Base-by-base conservation (phyloP, 768 basidiomycete genomes). In the Suillus discolor region DNA sequence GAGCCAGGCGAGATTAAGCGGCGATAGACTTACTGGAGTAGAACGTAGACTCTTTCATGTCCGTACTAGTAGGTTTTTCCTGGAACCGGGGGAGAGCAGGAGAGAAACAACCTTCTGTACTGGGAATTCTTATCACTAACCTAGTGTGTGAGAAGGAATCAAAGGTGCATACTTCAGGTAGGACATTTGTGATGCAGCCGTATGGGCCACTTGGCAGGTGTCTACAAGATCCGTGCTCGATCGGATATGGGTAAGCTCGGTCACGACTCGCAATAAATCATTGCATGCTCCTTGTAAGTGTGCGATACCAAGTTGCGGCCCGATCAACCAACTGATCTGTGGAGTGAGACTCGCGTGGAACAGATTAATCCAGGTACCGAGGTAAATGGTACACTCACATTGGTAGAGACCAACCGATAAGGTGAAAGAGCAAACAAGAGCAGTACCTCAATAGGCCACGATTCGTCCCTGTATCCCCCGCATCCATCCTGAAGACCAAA, bases 341-440 rank as follows among this genome's bases (percentile, higher is more conserved):
- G 54, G 54, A 55, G 54, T 55, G 54, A 34, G 54, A 55, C 54
- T 55, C 54, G 7, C 20, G 54, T 20, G 54, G 54, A 55, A 36
- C 20, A 34, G 54, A 55, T 55, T 12, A 20, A 36, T 42, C 8
- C 59, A 60, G 41, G 39, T 42, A 42, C 41, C 18, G 11, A 38
- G 25, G 41, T 18, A 28, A n/a, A 51, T 18, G 20, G 12, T 38
- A 7, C 25, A 42, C 41, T 28, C 59, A 42, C 39, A 41, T 28
- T 42, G 41, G 25, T 20, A 25, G 18, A 15, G 42, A 25, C 6
- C 41, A 31, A 42, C 28, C 3, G 59, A 60, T 60, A 60, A 60
- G 59, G 41, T 31, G 41, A 28, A 60, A 42, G 39, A 59, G 8
- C 23, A 59, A 59, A 59, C 15, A 11, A 3, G 38, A 60, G 25